A percentile compares a stretch with the other conserved stretches of the same genome.
phyloP scores from a whole-genome alignment of 2,329 filamentous ascomycete genomes.

The Elsinoe australis region DNA sequence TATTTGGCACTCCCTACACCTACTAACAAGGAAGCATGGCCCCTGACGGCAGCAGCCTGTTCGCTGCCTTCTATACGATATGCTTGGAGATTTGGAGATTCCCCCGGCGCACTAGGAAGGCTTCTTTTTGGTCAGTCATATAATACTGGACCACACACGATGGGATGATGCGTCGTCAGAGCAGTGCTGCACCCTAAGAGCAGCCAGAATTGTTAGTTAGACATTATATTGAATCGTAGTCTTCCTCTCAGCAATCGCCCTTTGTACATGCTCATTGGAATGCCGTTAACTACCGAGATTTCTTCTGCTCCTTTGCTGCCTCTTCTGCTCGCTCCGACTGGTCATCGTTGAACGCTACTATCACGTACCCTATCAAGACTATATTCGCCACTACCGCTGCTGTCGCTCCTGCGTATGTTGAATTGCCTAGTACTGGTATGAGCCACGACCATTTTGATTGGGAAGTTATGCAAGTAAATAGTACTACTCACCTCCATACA shows the following conservation, averaged over 20 bases:
- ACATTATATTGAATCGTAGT: neutral
- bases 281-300: slow-evolving; percentile 29
- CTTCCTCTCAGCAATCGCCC: neutral
- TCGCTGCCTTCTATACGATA: too few species aligned
- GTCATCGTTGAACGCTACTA: slow-evolving; percentile 89
- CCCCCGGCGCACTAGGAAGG: too few species aligned
- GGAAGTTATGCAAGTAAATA: too few species aligned
- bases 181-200: too few species aligned
- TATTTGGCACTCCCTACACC: too few species aligned
- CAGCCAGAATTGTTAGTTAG: neutral
- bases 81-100: too few species aligned
- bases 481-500: slow-evolving; percentile 62
- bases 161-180: too few species aligned
- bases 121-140: too few species aligned
- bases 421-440: slow-evolving; percentile 56
- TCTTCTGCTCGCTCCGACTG: slow-evolving; percentile 43
- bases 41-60: too few species aligned
- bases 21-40: too few species aligned
- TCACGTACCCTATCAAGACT: slow-evolving; percentile 79
- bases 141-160: too few species aligned
- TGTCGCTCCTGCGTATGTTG: slow-evolving; percentile 74
- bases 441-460: too few species aligned
- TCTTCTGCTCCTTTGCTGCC: slow-evolving; percentile 40
- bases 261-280: neutral
- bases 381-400: slow-evolving; percentile 88